These are phyloP conservation scores for Candida wancherniae DNA, from an alignment of 805 yeast species.

Conservation along the genomic window DNA sequence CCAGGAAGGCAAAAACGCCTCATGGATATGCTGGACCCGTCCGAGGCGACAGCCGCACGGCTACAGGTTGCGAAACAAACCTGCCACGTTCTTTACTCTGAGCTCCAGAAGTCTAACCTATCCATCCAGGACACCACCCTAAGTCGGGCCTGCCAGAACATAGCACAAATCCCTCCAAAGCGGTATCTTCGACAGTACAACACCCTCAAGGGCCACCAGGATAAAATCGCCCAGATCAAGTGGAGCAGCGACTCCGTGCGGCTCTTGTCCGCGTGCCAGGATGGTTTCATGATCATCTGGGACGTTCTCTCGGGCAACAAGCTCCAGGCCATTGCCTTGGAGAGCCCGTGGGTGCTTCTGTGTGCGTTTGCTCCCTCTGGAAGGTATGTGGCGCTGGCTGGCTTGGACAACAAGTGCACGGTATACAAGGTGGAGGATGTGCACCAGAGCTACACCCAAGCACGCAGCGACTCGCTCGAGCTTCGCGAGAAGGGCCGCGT, in stretches of 20 bases:
- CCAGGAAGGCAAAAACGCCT: conserved; percentile 6
- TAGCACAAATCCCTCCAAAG: conserved; percentile 29
- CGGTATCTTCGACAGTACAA: conserved; percentile 28
- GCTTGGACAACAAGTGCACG: conserved; percentile 75
- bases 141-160: conserved; percentile 30
- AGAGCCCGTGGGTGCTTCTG: conserved; percentile 73
- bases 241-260: conserved; percentile 64
- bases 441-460: not conserved
- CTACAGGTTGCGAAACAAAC: conserved; percentile 12
- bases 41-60: conserved; percentile 4
- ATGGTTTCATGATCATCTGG: conserved; percentile 83
- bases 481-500: conserved; percentile 9
- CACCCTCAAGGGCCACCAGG: conserved; percentile 60
- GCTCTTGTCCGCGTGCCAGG: conserved; percentile 74
- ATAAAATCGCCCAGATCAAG: conserved; percentile 62
- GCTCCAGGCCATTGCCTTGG: conserved; percentile 62
- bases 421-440: conserved; percentile 43
- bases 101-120: conserved; percentile 41
- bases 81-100: conserved; percentile 38
- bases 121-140: conserved; percentile 45
- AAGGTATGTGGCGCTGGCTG: conserved; percentile 69
- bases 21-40: conserved; percentile 5
- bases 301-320: conserved; percentile 70
- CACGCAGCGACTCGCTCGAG: conserved; percentile 8
- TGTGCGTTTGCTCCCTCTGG: conserved; percentile 71